Evolutionary conservation across 2,329 filamentous ascomycete genomes (phyloP).

Genomic region (Magnaporthiopsis rhizophila): DNA sequence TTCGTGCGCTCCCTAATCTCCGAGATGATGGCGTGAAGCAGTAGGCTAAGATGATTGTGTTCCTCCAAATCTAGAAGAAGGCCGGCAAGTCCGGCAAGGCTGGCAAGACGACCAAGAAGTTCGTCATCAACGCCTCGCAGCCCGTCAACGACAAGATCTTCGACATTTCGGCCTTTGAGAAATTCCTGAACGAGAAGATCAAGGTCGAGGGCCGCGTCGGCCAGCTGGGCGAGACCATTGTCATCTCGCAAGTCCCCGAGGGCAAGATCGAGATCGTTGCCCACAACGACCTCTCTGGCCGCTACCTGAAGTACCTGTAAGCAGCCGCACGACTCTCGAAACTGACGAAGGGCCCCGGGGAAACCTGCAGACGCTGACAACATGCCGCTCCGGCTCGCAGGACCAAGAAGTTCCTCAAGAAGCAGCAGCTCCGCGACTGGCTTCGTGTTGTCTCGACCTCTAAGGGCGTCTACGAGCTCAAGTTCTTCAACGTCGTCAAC

Average conservation of each 20-base stretch:
- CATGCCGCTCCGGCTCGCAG: constrained; percentile 34
- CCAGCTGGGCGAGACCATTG: constrained; percentile 91
- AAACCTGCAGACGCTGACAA: background rate
- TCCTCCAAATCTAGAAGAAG: constrained; percentile 54
- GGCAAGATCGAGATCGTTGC: constrained; percentile 98
- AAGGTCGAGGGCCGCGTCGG: constrained; percentile 98
- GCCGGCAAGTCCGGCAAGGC: constrained; percentile 52
- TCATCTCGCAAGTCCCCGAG: constrained; percentile 84
- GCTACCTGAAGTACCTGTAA: constrained; percentile 99
- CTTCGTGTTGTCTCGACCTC: constrained; percentile 96
- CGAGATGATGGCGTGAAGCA: constrained; percentile 59
- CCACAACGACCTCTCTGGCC: constrained; percentile 95
- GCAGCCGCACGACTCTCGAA: constrained; percentile 21
- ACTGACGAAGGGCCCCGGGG: background rate
- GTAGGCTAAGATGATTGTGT: constrained; percentile 82
- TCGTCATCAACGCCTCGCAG: constrained; percentile 99
- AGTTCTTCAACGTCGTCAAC: constrained; percentile 99
- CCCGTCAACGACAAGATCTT: constrained; percentile 99
- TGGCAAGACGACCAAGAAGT: constrained; percentile 85
- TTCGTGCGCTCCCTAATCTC: background rate
- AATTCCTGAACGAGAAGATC: constrained; percentile 99
- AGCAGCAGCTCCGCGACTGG: constrained; percentile 99
- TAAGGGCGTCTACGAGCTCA: constrained; percentile 98
- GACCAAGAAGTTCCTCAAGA: constrained; percentile 99
- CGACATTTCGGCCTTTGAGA: constrained; percentile 96